These are phyloP conservation scores for Xylariomycetidae sp. DNA, from an alignment of 2,329 filamentous ascomycete genomes.

Conservation along the genomic window DNA sequence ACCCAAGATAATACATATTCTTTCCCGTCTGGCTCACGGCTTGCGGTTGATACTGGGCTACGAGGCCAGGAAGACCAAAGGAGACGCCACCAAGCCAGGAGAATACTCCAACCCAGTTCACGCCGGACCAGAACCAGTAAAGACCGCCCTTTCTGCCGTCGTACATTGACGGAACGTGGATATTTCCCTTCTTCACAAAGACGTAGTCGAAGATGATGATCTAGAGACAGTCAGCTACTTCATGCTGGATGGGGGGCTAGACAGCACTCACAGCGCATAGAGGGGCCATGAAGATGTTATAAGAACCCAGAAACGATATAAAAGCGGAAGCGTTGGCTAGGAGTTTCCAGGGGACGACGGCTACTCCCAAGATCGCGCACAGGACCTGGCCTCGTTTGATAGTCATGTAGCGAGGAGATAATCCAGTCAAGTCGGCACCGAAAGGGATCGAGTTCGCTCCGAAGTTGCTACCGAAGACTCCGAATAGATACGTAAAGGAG, in stretches of 20 bases:
- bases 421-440: slow-evolving; percentile 34
- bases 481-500: slow-evolving; percentile 22
- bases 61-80: slow-evolving; percentile 29
- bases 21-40: slow-evolving; percentile 24
- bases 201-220: slow-evolving; percentile 32
- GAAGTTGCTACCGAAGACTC: slow-evolving; percentile 37
- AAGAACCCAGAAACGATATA: slow-evolving; percentile 36
- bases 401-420: slow-evolving; percentile 36
- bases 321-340: slow-evolving; percentile 34
- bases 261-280: slow-evolving; percentile 17
- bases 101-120: slow-evolving; percentile 25
- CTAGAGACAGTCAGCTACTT: too few relatives aligned
- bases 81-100: slow-evolving; percentile 21
- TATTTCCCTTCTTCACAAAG: slow-evolving; percentile 28
- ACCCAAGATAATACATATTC: slow-evolving; percentile 30
- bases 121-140: slow-evolving; percentile 26
- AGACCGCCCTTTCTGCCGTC: slow-evolving; percentile 8
- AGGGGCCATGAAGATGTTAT: slow-evolving; percentile 36
- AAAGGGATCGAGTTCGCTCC: slow-evolving; percentile 35
- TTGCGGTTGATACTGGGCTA: slow-evolving; percentile 25
- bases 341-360: slow-evolving; percentile 37
- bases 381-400: slow-evolving; percentile 37
- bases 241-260: background rate
- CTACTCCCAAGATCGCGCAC: slow-evolving; percentile 30
- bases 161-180: slow-evolving; percentile 34